Percentiles rank a stretch among this genome's conserved stretches.
Conservation (phyloP, 331 rosid genomes). For the Ulmus americana region DNA sequence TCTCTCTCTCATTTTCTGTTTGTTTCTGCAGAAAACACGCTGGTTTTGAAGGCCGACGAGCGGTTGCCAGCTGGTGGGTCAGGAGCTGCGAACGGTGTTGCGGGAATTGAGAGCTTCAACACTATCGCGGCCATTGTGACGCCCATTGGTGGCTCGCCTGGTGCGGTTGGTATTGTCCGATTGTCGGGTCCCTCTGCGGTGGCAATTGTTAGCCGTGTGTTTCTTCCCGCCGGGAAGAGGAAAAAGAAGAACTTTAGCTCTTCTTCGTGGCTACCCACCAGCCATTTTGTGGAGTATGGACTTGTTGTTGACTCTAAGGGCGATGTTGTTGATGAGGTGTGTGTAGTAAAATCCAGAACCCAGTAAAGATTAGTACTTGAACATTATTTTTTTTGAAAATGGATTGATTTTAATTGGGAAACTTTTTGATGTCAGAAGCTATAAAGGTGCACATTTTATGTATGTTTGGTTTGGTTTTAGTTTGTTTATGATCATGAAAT, state of each 20-base stretch:
- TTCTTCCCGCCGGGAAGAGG: slow-evolving; percentile 37
- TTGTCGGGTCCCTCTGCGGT: slow-evolving; percentile 83
- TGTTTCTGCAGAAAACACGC: slow-evolving; percentile 25
- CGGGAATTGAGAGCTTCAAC: slow-evolving; percentile 23
- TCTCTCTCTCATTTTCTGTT: neutral
- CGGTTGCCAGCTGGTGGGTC: slow-evolving; percentile 27
- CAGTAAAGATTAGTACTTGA: too few species aligned
- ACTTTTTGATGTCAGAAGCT: neutral
- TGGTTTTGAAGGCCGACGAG: slow-evolving; percentile 47
- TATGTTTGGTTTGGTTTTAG: neutral
- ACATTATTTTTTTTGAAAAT: too few species aligned
- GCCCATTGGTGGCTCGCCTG: slow-evolving; percentile 70
- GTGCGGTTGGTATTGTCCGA: slow-evolving; percentile 85
- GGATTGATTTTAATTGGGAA: too few species aligned
- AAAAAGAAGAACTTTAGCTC: slow-evolving; percentile 17
- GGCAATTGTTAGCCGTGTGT: slow-evolving; percentile 53
- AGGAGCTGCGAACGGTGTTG: slow-evolving; percentile 3
- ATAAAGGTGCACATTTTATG: too few species aligned
- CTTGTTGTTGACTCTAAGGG: slow-evolving; percentile 60
- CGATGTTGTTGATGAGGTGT: slow-evolving; percentile 69
- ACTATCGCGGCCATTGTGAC: slow-evolving; percentile 92
- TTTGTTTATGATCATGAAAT: neutral
- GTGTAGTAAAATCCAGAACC: neutral
- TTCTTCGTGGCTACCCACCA: slow-evolving; percentile 52
- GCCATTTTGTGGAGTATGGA: slow-evolving; percentile 85